Base-by-base conservation (phyloP, 2,329 filamentous ascomycete species). In the Fusarium veterinarium region DNA sequence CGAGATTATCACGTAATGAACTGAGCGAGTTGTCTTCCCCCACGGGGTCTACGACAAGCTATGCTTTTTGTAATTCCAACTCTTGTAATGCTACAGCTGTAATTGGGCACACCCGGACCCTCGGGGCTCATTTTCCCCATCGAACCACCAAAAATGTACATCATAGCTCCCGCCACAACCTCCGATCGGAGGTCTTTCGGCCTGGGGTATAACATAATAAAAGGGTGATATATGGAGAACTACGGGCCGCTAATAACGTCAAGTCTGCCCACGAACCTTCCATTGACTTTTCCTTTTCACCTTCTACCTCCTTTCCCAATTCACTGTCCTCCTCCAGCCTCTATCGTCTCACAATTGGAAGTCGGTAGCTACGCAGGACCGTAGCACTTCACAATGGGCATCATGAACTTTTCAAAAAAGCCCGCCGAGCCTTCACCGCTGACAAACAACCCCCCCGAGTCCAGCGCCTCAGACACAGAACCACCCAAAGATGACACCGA, bases 141-240 rank as follows among this genome's bases (percentile, higher is more conserved):
- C 70, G 46, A 42, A 57, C 68, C 68, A 71, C 35, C 38, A 53
- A 48, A 58, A 37, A n/a, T 33, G 53, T 51, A 37, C 49, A 59
- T 64, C 67, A 68, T 64, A 73, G 58, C 58, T 73, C 44, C 65
- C 68, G 49, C 70, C 67, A 49, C 69, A 35, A 59, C 60, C 71
- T 72, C 71, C 71, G 71, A 73, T 73, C 71, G 71, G 71, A 74
- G 71, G 58, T 25, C 35, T 40, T 7, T 37, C 41, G 23, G 62
- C 71, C 67, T 68, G 70, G 71, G 71, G 67, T 68, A 60, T 28
- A 28, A 49, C 41, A 37, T 56, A 23, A 55, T 62, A 73, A 73
- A 68, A 71, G 41, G 66, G 62, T 46, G 57, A 58, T 61, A 73
- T 71, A 73, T 73, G 71, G 71, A 67, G 67, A 73, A 59, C 46